Base-by-base conservation (phyloP, 2,329 filamentous ascomycete species). In the Seiridium unicorne region DNA sequence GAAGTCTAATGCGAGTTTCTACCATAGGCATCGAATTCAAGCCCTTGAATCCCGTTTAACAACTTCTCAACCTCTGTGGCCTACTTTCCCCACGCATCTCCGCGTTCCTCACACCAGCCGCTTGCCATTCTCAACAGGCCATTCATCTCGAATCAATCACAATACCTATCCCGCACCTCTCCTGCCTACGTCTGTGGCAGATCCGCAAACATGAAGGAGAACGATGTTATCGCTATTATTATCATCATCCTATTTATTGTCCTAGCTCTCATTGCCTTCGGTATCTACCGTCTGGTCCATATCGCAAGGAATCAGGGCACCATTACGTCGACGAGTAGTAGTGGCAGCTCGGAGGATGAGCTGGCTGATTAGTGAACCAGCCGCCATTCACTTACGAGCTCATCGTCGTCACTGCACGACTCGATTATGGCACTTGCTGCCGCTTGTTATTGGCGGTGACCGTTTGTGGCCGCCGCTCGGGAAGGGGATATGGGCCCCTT, bases 171-270 rank as follows among this genome's bases (percentile, higher is more conserved):
- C 18, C 18, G 18, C 18, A 26, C 18, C 18, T 26, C 18, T 26
- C 18, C 18, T 13, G 38, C 38, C 7, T 13, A 42, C 38, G 7
- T 13, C 38, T 13, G 13, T 42, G 7, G 38, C 13, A 42, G 38
- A 54, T 47, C 72, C 69, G 71, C 73, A 71, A 78, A 65, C 66
- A 87, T 84, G 81, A 84, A 89, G 73, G 76, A 82, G 77, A 89
- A 89, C 82, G 82, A 89, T 74, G 83, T 84, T 69, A 89, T 89
- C 73, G 86, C 86, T 67, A 79, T 89, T 73, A 89, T 89, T 71
- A 83, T 89, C 74, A 88, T 89, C 73, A 73, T 89, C 59, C 81
- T 89, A 66, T 89, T 89, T 76, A 72, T 86, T 69, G 75, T 89
- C 54, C 81, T 89, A 53, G 84, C 84, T 58, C 75, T 77, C 61